These are phyloP conservation scores for Flaveria bidentis DNA, from an alignment of 129 eudicot species.

Conservation along the genomic window DNA sequence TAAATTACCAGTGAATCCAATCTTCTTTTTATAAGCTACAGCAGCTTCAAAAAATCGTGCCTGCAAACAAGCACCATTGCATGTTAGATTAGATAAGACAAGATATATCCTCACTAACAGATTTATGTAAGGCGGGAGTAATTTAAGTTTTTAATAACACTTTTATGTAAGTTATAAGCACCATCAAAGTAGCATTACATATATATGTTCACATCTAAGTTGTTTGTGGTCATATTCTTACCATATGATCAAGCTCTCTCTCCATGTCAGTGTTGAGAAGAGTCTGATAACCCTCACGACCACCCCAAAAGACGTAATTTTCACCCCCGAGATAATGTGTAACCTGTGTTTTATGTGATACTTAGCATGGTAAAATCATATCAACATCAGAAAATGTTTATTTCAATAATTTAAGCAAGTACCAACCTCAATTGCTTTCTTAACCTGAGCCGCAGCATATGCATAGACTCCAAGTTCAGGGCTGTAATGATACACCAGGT, in stretches of 20 bases:
- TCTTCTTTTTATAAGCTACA: constrained; percentile 92
- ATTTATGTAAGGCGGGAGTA: not conserved
- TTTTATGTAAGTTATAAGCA: not conserved
- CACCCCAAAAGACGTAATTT: constrained; percentile 98
- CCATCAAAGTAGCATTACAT: not conserved
- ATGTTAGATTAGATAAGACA: not conserved
- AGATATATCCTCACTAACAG: not conserved
- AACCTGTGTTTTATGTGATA: constrained; percentile 47
- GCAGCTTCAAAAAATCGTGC: constrained; percentile 92
- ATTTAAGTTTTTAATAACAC: not conserved
- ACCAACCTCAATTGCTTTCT: constrained; percentile 94
- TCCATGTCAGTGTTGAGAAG: constrained; percentile 98
- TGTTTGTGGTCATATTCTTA: constrained; percentile 23
- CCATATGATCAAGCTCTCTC: constrained; percentile 96
- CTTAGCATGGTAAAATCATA: not conserved
- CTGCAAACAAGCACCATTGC: constrained; percentile 36
- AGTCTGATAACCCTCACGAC: constrained; percentile 98
- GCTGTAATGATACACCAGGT: constrained; percentile 47
- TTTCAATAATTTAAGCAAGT: not conserved
- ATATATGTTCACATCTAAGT: not conserved
- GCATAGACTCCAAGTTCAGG: constrained; percentile 91
- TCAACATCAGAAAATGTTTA: not conserved
- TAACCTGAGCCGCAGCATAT: constrained; percentile 94
- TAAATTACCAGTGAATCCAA: constrained; percentile 79
- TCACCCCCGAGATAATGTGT: constrained; percentile 99